A percentile compares a stretch with the other conserved stretches of the same genome.
Conservation (phyloP, 2,329 filamentous ascomycete genomes). For the Xylaria digitata region DNA sequence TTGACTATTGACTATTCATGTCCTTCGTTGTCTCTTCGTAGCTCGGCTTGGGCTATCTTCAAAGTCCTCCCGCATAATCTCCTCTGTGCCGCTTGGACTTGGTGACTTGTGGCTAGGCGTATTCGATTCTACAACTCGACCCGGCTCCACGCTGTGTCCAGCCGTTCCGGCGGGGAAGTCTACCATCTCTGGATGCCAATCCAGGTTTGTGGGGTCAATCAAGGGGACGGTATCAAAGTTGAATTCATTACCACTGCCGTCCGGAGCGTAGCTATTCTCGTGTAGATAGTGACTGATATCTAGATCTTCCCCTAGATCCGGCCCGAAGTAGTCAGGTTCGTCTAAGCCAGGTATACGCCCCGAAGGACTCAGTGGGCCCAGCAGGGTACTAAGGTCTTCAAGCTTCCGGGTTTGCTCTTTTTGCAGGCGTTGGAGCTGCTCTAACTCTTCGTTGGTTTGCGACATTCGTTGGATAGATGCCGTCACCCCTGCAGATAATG, state of each 20-base stretch:
- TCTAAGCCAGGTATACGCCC: conserved; percentile 80
- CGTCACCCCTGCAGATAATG: conserved; percentile 59
- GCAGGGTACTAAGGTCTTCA: conserved; percentile 76
- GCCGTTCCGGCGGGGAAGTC: conserved; percentile 38
- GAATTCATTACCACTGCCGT: conserved; percentile 52
- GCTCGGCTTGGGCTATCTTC: conserved; percentile 49
- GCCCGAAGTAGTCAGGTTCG: conserved; percentile 55
- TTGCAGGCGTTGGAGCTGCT: conserved; percentile 81
- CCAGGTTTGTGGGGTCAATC: conserved; percentile 41
- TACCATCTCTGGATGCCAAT: conserved; percentile 44
- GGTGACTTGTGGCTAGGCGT: conserved; percentile 54
- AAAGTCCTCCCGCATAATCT: conserved; percentile 60
- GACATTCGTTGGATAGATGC: conserved; percentile 71
- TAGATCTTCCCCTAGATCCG: conserved; percentile 51
- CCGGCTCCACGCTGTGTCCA: conserved; percentile 33
- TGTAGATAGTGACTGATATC: conserved; percentile 66
- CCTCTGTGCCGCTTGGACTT: conserved; percentile 63
- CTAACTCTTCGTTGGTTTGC: conserved; percentile 79
- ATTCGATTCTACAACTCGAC: conserved; percentile 47
- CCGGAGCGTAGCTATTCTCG: conserved; percentile 47
- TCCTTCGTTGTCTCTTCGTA: conserved; percentile 50
- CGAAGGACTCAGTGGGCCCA: conserved; percentile 83
- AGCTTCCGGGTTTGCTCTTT: conserved; percentile 82
- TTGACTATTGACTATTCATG: conserved; percentile 31
- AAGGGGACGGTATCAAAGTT: conserved; percentile 54